Evolutionary conservation across 2,329 filamentous ascomycete genomes (phyloP).

Genomic region (Aureobasidium sp.): DNA sequence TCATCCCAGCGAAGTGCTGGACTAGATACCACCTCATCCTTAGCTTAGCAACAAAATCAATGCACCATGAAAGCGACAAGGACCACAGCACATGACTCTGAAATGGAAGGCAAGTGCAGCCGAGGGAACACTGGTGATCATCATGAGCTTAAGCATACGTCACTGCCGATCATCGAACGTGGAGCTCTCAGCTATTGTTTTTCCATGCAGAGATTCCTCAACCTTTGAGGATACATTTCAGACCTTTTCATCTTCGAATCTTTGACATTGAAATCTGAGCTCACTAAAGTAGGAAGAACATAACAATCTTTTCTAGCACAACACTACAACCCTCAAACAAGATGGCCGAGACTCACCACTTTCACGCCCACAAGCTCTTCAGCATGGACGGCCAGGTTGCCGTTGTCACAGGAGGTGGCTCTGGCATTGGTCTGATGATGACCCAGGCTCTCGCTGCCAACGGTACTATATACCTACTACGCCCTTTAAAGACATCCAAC

Average conservation of each 20-base stretch:
- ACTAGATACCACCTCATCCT: background rate
- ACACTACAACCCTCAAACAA: background rate
- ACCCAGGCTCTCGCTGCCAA: conserved; percentile 53
- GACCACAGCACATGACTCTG: conserved; percentile 6
- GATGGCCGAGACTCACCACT: conserved; percentile 42
- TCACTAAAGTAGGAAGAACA: background rate
- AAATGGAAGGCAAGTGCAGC: background rate
- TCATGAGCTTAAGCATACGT: background rate
- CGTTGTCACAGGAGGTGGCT: conserved; percentile 51
- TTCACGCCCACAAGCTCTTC: conserved; percentile 48
- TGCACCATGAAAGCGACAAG: background rate
- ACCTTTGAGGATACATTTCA: background rate
- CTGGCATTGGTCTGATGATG: conserved; percentile 61
- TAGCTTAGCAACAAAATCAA: background rate
- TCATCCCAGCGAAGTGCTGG: background rate
- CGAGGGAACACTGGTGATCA: background rate
- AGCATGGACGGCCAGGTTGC: conserved; percentile 49
- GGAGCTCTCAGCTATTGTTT: background rate
- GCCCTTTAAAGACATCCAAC: background rate
- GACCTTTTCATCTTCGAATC: background rate
- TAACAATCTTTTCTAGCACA: background rate
- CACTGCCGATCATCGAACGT: conserved; percentile 2
- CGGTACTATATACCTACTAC: conserved; percentile 24
- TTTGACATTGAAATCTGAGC: background rate
- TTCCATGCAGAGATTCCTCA: background rate